A percentile compares a stretch with the other conserved stretches of the same genome.
Evolutionary conservation across 108 stramenopile genomes (phyloP).

Genomic region (Pinguiococcus pyrenoidosus): DNA sequence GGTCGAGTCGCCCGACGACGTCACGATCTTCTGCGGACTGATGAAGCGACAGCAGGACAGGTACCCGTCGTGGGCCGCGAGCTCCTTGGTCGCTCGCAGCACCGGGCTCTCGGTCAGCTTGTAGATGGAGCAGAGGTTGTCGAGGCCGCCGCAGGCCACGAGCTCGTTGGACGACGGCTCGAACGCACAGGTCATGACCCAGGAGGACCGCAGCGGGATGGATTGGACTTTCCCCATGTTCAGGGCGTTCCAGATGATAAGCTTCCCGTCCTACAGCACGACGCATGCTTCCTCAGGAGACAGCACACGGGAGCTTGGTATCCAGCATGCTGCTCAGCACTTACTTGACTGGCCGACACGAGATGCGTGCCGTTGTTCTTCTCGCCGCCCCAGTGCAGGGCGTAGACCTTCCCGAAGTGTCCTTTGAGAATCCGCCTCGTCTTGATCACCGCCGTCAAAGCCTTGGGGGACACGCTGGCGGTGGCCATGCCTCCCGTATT

Average conservation of each 20-base stretch:
- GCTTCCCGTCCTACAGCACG: constrained; percentile 91
- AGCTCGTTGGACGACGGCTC: constrained; percentile 75
- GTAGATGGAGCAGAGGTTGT: constrained; percentile 97
- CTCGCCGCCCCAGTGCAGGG: constrained; percentile 88
- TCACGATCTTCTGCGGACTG: constrained; percentile 51
- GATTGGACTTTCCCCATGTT: constrained; percentile 65
- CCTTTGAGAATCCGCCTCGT: constrained; percentile 29
- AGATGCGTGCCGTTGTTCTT: constrained; percentile 41
- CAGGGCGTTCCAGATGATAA: constrained; percentile 91
- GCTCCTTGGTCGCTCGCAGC: constrained; percentile 59
- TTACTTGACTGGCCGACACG: constrained; percentile 52
- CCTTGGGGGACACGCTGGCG: too few relatives aligned
- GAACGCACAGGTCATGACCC: constrained; percentile 98
- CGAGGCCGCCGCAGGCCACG: constrained; percentile 96
- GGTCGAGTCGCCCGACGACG: constrained; percentile 85
- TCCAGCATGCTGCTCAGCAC: too few relatives aligned
- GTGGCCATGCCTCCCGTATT: too few relatives aligned
- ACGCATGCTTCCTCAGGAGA: too few relatives aligned
- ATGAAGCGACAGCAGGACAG: constrained; percentile 92
- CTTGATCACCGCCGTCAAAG: constrained; percentile 27
- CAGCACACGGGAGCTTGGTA: too few relatives aligned
- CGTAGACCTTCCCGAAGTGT: constrained; percentile 93
- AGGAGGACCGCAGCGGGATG: constrained; percentile 78
- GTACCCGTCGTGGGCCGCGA: constrained; percentile 97
- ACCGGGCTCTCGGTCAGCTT: constrained; percentile 40